Conservation (phyloP, 2,329 filamentous ascomycete species). For the Ophiostoma fasciatum region DNA sequence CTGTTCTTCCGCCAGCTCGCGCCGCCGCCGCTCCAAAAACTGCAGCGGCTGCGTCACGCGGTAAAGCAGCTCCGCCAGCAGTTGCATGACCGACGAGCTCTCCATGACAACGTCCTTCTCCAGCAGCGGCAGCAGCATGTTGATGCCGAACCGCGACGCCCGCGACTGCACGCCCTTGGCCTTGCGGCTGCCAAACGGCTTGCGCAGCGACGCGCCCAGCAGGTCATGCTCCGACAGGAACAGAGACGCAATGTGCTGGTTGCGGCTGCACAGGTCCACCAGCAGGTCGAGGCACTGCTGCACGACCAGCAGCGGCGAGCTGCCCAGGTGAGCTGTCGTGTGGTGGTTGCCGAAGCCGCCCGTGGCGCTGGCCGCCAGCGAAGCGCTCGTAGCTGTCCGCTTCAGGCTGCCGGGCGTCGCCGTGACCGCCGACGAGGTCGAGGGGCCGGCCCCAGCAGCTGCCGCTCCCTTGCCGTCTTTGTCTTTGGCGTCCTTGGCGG, state of each 20-base stretch:
- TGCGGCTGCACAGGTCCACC: slow-evolving; percentile 69
- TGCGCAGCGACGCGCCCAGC: slow-evolving; percentile 56
- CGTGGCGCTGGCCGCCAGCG: slow-evolving; percentile 25
- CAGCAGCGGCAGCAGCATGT: slow-evolving; percentile 72
- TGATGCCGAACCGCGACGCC: slow-evolving; percentile 78
- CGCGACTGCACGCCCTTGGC: slow-evolving; percentile 78
- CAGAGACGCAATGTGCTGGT: slow-evolving; percentile 74
- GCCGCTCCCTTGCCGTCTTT: slow-evolving; percentile 2
- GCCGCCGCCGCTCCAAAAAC: slow-evolving; percentile 67
- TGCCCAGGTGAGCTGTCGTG: slow-evolving; percentile 55
- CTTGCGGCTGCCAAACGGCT: slow-evolving; percentile 64
- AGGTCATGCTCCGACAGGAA: slow-evolving; percentile 89
- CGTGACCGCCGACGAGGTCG: slow-evolving; percentile 20
- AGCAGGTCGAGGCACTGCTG: slow-evolving; percentile 86
- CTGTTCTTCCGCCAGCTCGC: slow-evolving; percentile 47
- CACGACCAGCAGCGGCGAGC: slow-evolving; percentile 86
- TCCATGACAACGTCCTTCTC: slow-evolving; percentile 95
- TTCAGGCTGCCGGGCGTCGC: slow-evolving; percentile 52
- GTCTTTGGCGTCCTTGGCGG: neutral
- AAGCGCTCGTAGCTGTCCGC: slow-evolving; percentile 58
- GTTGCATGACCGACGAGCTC: slow-evolving; percentile 92
- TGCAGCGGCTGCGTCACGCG: slow-evolving; percentile 79
- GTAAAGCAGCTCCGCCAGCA: slow-evolving; percentile 73
- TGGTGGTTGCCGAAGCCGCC: slow-evolving; percentile 11
- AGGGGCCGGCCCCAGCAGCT: neutral